Percentiles rank a stretch among this genome's conserved stretches.
Conservation (phyloP, 768 basidiomycete genomes). For the Asterophora lycoperdoides region DNA sequence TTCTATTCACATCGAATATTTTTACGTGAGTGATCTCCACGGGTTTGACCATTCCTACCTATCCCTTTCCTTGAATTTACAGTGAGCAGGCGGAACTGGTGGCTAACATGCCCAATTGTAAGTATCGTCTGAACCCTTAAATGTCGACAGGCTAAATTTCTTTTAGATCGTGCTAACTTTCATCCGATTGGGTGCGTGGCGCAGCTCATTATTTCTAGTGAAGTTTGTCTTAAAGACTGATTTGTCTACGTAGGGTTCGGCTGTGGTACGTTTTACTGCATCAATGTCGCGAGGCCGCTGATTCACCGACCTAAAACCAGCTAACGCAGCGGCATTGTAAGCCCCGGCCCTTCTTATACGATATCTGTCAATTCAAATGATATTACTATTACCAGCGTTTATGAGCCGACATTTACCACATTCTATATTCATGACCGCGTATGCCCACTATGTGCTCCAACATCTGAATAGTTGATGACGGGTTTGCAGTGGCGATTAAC, state of each 20-base stretch:
- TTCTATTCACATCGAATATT: constrained; percentile 3
- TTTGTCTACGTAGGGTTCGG: too few species aligned
- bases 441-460: neutral
- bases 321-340: constrained; percentile 6
- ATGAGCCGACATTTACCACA: constrained; percentile 3
- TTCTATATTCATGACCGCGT: constrained; percentile 5
- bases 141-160: neutral
- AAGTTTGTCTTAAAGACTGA: too few species aligned
- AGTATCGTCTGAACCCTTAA: neutral
- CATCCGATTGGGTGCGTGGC: neutral
- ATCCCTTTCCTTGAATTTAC: neutral
- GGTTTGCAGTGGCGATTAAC: constrained; percentile 7
- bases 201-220: too few species aligned
- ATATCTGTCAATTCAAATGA: neutral
- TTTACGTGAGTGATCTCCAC: neutral
- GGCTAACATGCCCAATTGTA: neutral
- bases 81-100: constrained; percentile 1
- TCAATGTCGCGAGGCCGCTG: neutral
- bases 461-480: neutral
- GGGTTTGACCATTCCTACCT: too few species aligned
- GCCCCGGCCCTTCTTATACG: neutral
- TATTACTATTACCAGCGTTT: neutral
- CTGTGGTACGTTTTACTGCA: too few species aligned
- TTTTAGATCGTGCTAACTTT: neutral
- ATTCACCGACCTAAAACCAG: neutral